Conservation (phyloP, 2,329 filamentous ascomycete species). For the Daldinia sp. region DNA sequence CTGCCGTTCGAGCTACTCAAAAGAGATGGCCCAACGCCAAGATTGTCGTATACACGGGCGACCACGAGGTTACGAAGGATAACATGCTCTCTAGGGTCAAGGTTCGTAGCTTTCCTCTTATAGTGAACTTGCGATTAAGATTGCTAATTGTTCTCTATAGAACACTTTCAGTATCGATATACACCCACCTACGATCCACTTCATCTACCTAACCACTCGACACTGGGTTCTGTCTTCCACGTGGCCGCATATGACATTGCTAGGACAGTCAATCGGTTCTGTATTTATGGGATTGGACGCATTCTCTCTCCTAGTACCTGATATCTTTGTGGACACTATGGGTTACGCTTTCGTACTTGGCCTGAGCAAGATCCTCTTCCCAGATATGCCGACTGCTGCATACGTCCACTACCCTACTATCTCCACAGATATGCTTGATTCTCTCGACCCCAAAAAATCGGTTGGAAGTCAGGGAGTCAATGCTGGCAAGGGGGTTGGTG, state of each 20-base stretch:
- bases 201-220: constrained; percentile 91
- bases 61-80: constrained; percentile 86
- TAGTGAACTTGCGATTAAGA: neutral
- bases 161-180: constrained; percentile 93
- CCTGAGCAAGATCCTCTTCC: constrained; percentile 85
- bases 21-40: constrained; percentile 87
- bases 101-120: constrained; percentile 57
- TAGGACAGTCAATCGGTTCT: constrained; percentile 94
- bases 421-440: constrained; percentile 95
- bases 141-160: constrained; percentile 56
- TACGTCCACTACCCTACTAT: constrained; percentile 99
- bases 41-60: constrained; percentile 94
- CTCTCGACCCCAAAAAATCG: constrained; percentile 73
- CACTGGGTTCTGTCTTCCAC: constrained; percentile 87
- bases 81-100: constrained; percentile 82
- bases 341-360: constrained; percentile 93
- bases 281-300: constrained; percentile 90
- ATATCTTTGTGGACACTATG: constrained; percentile 98
- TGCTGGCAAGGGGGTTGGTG: constrained; percentile 81
- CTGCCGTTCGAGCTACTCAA: constrained; percentile 91
- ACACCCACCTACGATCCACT: constrained; percentile 82
- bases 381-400: constrained; percentile 82
- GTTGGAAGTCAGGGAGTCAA: constrained; percentile 80
- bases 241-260: constrained; percentile 91
- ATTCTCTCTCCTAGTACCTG: constrained; percentile 89